Evolutionary conservation across 768 basidiomycete genomes (phyloP), one percentile per base, ranked within the genome.

Genomic region (Trametes sanguinea): DNA sequence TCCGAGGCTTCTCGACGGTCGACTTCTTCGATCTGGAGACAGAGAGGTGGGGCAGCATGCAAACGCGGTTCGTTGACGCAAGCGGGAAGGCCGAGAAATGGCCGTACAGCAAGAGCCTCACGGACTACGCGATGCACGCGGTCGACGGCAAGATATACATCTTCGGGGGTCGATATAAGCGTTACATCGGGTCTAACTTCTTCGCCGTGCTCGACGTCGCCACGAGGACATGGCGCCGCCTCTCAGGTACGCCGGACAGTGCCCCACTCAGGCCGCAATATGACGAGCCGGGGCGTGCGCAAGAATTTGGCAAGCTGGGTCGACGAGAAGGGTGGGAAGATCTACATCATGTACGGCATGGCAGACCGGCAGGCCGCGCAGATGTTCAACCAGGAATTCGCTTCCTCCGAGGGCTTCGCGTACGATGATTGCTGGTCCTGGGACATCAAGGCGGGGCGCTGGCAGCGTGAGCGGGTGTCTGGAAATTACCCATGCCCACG

Each of bases 401-500:
- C 69, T 3, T 60, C 33, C 1, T 22, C 42, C 2, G 29, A 55
- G 7, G 72, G 69, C 1, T 71, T 71, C 60, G 61, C 68, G 2
- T 74, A 74, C 57, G 68, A 69, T 30, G 77, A 77, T 63, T 65
- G 75, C 54, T 80, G 77, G 77, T 74, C 72, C 51, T 78, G 73
- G 73, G 69, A 72, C 57, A 67, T 79, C 16, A 51, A 61, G 9
- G 65, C 57, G 3, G 61, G 67, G 32, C 63, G 60, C 42, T 80
- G 77, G 78, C 64, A 60, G 22, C 61, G 68, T 17, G 77, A 79
- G 57, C 64, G 73, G 42, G 61, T 75, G 43, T 51, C 54, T 4
- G 77, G 77, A 4, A 78, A 77, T 47, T 30, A 63, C 13, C 75
- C 77, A 0, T 74, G 71, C 44, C 68, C 73, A 3, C 68, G 77